These are phyloP conservation scores for Pseudogymnoascus pannorum DNA, from an alignment of 2,329 filamentous ascomycete species.

Conservation along the genomic window DNA sequence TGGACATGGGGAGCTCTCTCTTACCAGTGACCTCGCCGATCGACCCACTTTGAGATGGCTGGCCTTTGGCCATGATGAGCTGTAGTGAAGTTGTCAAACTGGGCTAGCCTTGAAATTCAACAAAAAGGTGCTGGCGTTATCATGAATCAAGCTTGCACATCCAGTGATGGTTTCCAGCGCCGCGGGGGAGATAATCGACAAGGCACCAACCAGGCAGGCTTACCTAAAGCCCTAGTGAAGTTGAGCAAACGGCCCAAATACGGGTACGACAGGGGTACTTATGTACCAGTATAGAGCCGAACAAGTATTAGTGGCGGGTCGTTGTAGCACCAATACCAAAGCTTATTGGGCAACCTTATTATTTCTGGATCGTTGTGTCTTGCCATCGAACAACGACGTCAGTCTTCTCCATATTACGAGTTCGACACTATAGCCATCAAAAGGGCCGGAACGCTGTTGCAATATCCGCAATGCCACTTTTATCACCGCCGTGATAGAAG, in stretches of 20 bases:
- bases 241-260: slow-evolving; percentile 3
- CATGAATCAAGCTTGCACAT: neutral
- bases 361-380: slow-evolving; percentile 4
- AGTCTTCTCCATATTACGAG: slow-evolving; percentile 1
- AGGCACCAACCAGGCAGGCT: slow-evolving; percentile 5
- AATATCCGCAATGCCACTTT: neutral
- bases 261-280: slow-evolving; percentile 2
- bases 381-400: slow-evolving; percentile 5
- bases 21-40: slow-evolving; percentile 6
- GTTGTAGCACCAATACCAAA: slow-evolving; percentile 2
- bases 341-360: slow-evolving; percentile 8
- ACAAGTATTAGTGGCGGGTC: neutral
- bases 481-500: neutral
- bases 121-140: neutral
- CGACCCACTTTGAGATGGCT: neutral
- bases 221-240: slow-evolving; percentile 6
- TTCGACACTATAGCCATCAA: neutral
- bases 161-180: neutral
- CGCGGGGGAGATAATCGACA: neutral
- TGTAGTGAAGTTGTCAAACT: neutral
- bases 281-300: neutral
- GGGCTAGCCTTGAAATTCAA: neutral
- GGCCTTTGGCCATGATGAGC: slow-evolving; percentile 3
- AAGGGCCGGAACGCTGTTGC: neutral
- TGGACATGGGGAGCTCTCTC: neutral